Evolutionary conservation across 2,329 filamentous ascomycete species (phyloP).

Genomic region (Pseudogymnoascus sp.): DNA sequence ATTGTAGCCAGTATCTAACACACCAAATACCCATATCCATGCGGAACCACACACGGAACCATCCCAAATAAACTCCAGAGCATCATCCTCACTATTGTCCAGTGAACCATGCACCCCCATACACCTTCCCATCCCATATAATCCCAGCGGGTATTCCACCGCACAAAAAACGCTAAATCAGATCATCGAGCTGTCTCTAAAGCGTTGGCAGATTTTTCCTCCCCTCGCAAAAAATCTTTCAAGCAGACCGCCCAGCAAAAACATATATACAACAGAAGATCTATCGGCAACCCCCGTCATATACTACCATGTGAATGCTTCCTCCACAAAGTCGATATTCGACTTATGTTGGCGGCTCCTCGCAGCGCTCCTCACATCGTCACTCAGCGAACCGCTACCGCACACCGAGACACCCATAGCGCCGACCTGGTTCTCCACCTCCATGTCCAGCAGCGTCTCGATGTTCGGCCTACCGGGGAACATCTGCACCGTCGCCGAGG

Average conservation of each 20-base stretch:
- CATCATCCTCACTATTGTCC: background rate
- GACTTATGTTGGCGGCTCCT: constrained; percentile 57
- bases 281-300: constrained; percentile 16
- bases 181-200: constrained; percentile 10
- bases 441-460: constrained; percentile 62
- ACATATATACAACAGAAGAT: constrained; percentile 12
- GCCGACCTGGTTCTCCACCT: constrained; percentile 69
- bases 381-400: constrained; percentile 66
- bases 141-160: background rate
- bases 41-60: background rate
- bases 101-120: background rate
- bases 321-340: constrained; percentile 72
- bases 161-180: constrained; percentile 9
- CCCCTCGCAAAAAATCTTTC: background rate
- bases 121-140: constrained; percentile 4
- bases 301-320: constrained; percentile 62
- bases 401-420: constrained; percentile 70
- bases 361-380: constrained; percentile 66
- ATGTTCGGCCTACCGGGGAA: constrained; percentile 74
- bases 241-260: constrained; percentile 9
- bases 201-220: constrained; percentile 6
- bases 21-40: background rate
- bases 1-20: background rate
- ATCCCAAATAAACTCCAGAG: constrained; percentile 1
- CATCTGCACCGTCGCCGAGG: constrained; percentile 74